Evolutionary conservation across 768 basidiomycete species (phyloP), one percentile per base, ranked within the genome.

Genomic region (Boletus fagicola): DNA sequence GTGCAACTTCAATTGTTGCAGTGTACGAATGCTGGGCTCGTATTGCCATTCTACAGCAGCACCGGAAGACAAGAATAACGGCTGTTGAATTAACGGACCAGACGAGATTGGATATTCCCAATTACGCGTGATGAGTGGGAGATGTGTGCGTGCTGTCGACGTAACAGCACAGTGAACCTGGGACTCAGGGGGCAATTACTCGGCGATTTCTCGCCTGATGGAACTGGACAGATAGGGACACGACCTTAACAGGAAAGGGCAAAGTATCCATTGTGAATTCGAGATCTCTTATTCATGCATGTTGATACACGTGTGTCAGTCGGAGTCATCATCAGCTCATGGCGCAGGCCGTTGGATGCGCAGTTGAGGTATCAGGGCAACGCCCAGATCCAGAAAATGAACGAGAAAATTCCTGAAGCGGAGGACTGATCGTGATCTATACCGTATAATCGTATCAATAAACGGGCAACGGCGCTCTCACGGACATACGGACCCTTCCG

Each of bases 231-330:
- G 51, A 52, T 57, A 60, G 62, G 60, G 56, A 60, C 59, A 31
- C 31, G 58, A 40, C 53, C 56, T 53, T 16, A 51, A 62, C 52
- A 45, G 43, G 54, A 33, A 2, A 49, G 36, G 45, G 52, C 60
- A 57, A 54, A 30, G 47, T 49, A 44, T 36, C 49, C 49, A 42
- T 56, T 44, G 54, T 50, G 56, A 50, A 54, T n/a, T n/a, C n/a
- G 47, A 47, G 30, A 57, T 56, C 54, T 54, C 39, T 42, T 39
- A 44, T 49, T 38, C 48, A 7, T 52, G 53, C 62, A 53, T 61
- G 56, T 57, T 61, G 59, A 67, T 67, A 60, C 68, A 70, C 68
- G 66, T 68, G 67, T 51, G n/a, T 38, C 38, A 20, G 50, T 38
- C 46, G 51, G 44, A 57, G 36, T 51, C 55, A 53, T 58, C 56